Conservation (phyloP, 140 eudicot species). For the Erigeron philadelphicus region DNA sequence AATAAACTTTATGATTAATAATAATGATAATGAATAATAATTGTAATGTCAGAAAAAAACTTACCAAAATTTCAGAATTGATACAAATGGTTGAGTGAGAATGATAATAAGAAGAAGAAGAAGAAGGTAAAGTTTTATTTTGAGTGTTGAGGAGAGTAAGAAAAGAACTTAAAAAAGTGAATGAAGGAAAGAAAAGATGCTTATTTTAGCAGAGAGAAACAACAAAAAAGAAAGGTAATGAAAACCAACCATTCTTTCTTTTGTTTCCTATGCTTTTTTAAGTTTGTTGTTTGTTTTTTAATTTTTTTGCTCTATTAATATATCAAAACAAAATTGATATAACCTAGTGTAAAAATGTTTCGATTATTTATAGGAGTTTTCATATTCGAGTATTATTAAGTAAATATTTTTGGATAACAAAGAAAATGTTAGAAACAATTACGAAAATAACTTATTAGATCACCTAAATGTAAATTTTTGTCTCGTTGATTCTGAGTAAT, state of each 20-base stretch:
- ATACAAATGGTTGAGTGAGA: conserved; percentile 20
- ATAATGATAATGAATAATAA: conserved; percentile 18
- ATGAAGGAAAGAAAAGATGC: conserved; percentile 70
- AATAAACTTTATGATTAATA: conserved; percentile 50
- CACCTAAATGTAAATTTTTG: too few relatives aligned
- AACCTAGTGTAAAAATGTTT: neutral
- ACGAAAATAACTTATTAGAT: too few relatives aligned
- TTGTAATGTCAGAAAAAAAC: conserved; percentile 38
- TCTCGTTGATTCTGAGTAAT: too few relatives aligned
- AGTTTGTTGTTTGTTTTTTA: conserved; percentile 2
- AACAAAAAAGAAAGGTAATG: conserved; percentile 47
- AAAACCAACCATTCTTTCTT: conserved; percentile 34
- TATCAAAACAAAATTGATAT: neutral
- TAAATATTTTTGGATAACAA: too few relatives aligned
- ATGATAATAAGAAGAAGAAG: conserved; percentile 16
- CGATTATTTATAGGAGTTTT: neutral
- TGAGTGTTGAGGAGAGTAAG: conserved; percentile 29
- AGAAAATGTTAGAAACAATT: too few relatives aligned
- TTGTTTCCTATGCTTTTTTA: conserved; percentile 27
- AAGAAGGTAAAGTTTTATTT: conserved; percentile 36
- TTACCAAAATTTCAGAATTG: conserved; percentile 23
- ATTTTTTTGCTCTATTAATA: conserved; percentile 15
- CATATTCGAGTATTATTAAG: neutral
- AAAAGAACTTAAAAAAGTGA: conserved; percentile 42
- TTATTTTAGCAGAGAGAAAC: conserved; percentile 47